Base-by-base conservation (phyloP, 768 basidiomycete species). In the Panus rudis region DNA sequence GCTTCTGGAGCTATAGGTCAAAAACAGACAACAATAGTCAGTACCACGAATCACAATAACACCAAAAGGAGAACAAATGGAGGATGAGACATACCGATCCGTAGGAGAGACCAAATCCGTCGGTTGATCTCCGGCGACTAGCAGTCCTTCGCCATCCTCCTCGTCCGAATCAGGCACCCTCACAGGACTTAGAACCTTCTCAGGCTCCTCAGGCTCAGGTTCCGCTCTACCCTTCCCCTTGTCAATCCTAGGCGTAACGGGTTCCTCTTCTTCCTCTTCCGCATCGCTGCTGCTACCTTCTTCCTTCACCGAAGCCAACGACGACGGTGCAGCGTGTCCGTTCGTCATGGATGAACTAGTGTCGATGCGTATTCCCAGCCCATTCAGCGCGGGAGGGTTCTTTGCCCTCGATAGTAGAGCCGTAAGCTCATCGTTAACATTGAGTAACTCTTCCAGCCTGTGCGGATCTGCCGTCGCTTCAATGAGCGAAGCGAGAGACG, bases 221-320 rank as follows among this genome's bases (percentile, higher is more conserved):
- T 79, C 70, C 21, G 84, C 85, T 39, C 74, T 74, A 17, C 71
- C 78, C 62, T 90, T 90, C 43, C 87, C 88, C 59, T 90, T 91
- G 60, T 90, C 84, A 13, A 82, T 56, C 37, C 72, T 72, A 0
- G 84, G 83, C 16, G 82, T 84, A 31, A 72, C 65, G 12, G 70
- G 75, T 17, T 50, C 46, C 2, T 63, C 63, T 17, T 68, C 66
- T 8, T 58, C 57, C 13, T 38, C 52, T 3, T 45, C 46, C 20
- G 47, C 43, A 22, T 32, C 6, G 37, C 42, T 47, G 11, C 28
- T 25, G 17, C 23, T 37, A 39, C 20, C 35, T 23, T 20, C n/a
- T n/a, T n/a, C n/a, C n/a, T n/a, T n/a, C n/a, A n/a, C n/a, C n/a
- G n/a, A n/a, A 28, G 45, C n/a, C n/a, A 41, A 32, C 14, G 26